Conservation (phyloP, 805 yeast species). For the Metschnikowia rubicola region DNA sequence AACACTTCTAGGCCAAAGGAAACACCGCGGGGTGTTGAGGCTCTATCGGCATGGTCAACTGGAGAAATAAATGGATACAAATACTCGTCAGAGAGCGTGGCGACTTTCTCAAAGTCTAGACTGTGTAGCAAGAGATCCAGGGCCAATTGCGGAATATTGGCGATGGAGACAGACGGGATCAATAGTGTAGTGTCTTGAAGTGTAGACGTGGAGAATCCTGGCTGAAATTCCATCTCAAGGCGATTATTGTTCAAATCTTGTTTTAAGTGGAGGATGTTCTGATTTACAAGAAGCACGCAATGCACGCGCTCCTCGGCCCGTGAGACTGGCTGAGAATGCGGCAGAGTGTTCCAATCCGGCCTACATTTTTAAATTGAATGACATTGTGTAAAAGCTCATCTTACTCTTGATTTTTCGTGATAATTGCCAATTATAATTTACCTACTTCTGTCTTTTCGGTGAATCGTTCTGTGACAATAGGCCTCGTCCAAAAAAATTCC, state of each 20-base stretch:
- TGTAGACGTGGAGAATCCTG: conserved; percentile 3
- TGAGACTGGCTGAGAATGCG: too few relatives aligned
- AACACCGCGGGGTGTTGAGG: conserved; percentile 31
- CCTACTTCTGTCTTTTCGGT: too few relatives aligned
- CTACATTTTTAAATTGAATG: too few relatives aligned
- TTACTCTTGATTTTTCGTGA: too few relatives aligned
- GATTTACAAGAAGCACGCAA: too few relatives aligned
- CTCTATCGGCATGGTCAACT: conserved; percentile 41
- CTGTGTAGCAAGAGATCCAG: conserved; percentile 70
- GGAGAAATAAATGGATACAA: conserved; percentile 87
- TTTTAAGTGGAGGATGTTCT: too few relatives aligned
- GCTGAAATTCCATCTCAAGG: conserved; percentile 6
- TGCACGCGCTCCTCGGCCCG: too few relatives aligned
- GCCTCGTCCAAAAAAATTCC: too few relatives aligned
- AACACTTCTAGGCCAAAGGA: conserved; percentile 69
- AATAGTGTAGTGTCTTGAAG: conserved; percentile 44
- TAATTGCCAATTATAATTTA: too few relatives aligned
- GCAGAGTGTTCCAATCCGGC: too few relatives aligned
- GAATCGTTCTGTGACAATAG: too few relatives aligned
- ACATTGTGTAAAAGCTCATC: too few relatives aligned
- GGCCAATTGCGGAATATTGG: conserved; percentile 85
- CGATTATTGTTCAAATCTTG: background rate
- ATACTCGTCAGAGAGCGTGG: conserved; percentile 53
- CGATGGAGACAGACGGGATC: conserved; percentile 79
- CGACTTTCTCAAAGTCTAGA: conserved; percentile 49